Conservation (phyloP, 106 monocot species). For the Gastrodia elata region DNA sequence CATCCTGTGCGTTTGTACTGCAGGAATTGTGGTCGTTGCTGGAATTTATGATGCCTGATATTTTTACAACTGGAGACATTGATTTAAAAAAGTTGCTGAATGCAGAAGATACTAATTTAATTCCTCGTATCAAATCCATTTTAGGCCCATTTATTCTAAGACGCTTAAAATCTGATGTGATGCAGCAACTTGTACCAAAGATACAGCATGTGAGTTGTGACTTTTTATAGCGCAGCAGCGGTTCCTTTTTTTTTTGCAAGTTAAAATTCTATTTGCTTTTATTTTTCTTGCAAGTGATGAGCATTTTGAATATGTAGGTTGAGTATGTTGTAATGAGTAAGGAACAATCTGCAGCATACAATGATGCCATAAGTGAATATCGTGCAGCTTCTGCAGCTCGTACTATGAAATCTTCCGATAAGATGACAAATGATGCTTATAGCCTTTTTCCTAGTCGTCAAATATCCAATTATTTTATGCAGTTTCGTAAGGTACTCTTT, state of each 20-base stretch:
- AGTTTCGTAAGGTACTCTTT: slow-evolving; percentile 78
- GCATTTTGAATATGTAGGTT: slow-evolving; percentile 36
- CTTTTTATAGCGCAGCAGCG: background rate
- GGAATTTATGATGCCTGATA: slow-evolving; percentile 99
- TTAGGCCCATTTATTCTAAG: slow-evolving; percentile 95
- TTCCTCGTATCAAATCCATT: slow-evolving; percentile 88
- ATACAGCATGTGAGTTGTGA: slow-evolving; percentile 63
- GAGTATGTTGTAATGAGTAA: slow-evolving; percentile 69
- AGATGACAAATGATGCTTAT: slow-evolving; percentile 29
- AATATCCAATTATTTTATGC: slow-evolving; percentile 94
- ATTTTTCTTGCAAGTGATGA: background rate
- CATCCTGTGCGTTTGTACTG: slow-evolving; percentile 3
- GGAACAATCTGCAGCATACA: slow-evolving; percentile 58
- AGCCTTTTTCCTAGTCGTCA: slow-evolving; percentile 66
- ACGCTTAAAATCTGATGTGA: slow-evolving; percentile 95
- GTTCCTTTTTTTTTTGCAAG: background rate
- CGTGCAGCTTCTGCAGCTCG: slow-evolving; percentile 72
- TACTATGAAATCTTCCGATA: slow-evolving; percentile 19
- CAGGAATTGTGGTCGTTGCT: slow-evolving; percentile 98
- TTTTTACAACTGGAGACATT: slow-evolving; percentile 78
- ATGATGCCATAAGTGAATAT: slow-evolving; percentile 64
- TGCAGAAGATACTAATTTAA: slow-evolving; percentile 59
- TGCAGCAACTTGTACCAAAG: slow-evolving; percentile 96
- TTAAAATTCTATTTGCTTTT: background rate
- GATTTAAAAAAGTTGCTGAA: slow-evolving; percentile 80